Percentiles rank a stretch among this genome's conserved stretches.
phyloP scores from a whole-genome alignment of 2,329 filamentous ascomycete genomes.

The Pyricularia sp. region DNA sequence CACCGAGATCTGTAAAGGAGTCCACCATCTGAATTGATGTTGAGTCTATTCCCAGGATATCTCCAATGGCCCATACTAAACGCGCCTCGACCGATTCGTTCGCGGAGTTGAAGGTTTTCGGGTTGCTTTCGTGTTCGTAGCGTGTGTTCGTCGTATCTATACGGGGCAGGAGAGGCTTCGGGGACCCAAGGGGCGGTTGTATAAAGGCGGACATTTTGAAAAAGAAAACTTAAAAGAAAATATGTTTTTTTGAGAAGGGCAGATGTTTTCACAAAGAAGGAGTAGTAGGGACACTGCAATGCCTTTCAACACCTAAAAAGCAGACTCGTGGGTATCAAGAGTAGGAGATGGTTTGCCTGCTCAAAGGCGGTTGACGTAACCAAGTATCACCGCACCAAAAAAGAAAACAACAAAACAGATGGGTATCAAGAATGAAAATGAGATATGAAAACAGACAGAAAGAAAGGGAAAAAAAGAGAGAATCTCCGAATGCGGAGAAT shows the following conservation, averaged over 20 bases:
- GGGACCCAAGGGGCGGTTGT: neutral
- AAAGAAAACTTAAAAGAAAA: neutral
- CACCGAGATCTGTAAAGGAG: slow-evolving; percentile 35
- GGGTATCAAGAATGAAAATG: slow-evolving; percentile 1
- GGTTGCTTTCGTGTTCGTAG: neutral
- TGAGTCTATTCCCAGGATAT: slow-evolving; percentile 24
- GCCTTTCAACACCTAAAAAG: neutral
- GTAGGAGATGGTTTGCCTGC: neutral
- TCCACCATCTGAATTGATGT: slow-evolving; percentile 25
- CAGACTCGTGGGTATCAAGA: neutral
- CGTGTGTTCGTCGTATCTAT: slow-evolving; percentile 3
- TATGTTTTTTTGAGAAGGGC: neutral
- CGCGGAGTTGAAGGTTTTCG: neutral
- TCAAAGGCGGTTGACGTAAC: neutral
- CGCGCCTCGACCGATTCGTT: slow-evolving; percentile 1
- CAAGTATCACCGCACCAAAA: neutral
- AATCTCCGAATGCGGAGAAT: neutral
- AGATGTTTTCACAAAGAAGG: neutral
- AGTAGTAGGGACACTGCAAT: neutral
- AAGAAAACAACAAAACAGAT: neutral
- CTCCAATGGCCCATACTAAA: slow-evolving; percentile 17
- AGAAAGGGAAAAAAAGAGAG: neutral
- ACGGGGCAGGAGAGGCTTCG: neutral
- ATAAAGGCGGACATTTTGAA: neutral
- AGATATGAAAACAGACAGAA: neutral